Evolutionary conservation across 1,284 basidiomycete genomes (phyloP), one percentile per base, ranked within the genome.

Genomic region (Ustilago tritici): DNA sequence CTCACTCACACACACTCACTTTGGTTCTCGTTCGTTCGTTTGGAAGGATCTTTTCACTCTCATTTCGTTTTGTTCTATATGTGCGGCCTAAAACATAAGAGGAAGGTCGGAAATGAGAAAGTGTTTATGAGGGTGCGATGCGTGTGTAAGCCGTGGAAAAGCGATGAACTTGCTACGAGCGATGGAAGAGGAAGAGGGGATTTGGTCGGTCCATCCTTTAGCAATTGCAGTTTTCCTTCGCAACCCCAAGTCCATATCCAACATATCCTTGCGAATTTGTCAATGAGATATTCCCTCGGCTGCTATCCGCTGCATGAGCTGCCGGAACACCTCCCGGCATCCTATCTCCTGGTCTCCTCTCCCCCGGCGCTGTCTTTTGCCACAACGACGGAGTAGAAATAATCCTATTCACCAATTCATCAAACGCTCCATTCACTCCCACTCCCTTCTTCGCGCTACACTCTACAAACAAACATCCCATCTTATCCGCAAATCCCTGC

Each of bases 401-500:
- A 68, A 85, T 84, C 67, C 79, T 47, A 40, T 83, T 83, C 35
- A 86, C 84, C 23, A 86, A 65, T 49, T 84, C 84, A 61, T 84
- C 80, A 56, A 86, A 86, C 0, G 84, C 84, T 1, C 82, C 76
- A 49, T 77, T 77, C 7, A 86, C 84, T 12, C 81, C 80, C 0
- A 71, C 71, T 3, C 82, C 84, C 53, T 81, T 79, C 71, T 86
- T 86, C 15, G 84, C 84, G 38, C 84, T 86, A 49, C 91, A 90
- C 88, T 97, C 95, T 53, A 96, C 88, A 87, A 97, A 98, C 46
- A 95, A 88, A 12, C 92, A 93, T 38, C 90, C 90, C 90, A 94
- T 93, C 55, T 92, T 89, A 35, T 89, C 88, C 0, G 96, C 96
- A 83, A 96, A 98, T 1, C 89, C 90, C 67, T 90, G 87, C 0